Percentiles rank a stretch among this genome's conserved stretches.
Conservation (phyloP, 2,329 filamentous ascomycete genomes). For the Pseudocercospora pini-densiflorae region DNA sequence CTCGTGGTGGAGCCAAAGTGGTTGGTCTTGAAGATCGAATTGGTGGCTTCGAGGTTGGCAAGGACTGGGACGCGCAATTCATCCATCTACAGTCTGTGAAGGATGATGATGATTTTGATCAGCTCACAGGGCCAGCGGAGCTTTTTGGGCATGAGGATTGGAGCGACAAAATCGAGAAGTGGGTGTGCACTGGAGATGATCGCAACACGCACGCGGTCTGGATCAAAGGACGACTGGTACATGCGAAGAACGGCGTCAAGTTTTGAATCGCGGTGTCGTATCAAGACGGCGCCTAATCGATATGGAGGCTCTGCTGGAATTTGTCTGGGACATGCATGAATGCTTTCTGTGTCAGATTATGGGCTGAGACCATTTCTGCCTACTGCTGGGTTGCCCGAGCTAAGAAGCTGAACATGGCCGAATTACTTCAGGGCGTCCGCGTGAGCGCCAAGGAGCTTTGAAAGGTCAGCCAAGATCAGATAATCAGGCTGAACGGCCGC, state of each 20-base stretch:
- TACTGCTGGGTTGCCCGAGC: neutral
- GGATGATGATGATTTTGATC: constrained; percentile 43
- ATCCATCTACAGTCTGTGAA: constrained; percentile 62
- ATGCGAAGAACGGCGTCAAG: constrained; percentile 50
- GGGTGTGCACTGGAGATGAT: constrained; percentile 93
- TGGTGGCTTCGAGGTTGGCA: constrained; percentile 83
- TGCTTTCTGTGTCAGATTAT: neutral
- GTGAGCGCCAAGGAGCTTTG: too few species aligned
- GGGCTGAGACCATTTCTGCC: neutral
- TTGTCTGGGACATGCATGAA: neutral
- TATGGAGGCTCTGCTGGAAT: neutral
- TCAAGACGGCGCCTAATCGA: neutral
- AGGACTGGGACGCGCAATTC: constrained; percentile 90
- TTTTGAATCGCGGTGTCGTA: constrained; percentile 8
- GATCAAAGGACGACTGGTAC: constrained; percentile 83
- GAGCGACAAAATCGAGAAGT: constrained; percentile 87
- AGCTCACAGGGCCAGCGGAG: constrained; percentile 68
- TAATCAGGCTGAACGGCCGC: too few species aligned
- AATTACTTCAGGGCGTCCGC: too few species aligned
- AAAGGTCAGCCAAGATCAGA: too few species aligned
- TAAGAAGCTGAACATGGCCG: neutral
- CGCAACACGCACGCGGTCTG: constrained; percentile 87
- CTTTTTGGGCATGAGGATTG: constrained; percentile 91
- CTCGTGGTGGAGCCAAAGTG: constrained; percentile 81
- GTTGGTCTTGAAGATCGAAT: constrained; percentile 73